phyloP scores from a whole-genome alignment of 148 eudicot genomes.

The Vaccinium myrtillus region DNA sequence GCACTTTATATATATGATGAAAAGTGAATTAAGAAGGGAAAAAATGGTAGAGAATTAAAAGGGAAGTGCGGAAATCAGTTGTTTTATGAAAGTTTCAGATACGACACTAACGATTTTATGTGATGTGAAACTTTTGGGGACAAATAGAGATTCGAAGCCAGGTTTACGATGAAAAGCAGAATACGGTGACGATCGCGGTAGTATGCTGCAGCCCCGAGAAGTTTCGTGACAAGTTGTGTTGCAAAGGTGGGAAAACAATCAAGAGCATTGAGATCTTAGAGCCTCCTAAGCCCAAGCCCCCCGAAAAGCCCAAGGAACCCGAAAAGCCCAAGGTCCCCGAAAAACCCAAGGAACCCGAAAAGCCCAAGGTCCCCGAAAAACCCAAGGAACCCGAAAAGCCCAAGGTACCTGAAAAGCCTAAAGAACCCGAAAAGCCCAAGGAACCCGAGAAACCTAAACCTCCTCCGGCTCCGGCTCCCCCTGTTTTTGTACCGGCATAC shows the following conservation, averaged over 20 bases:
- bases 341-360: slow-evolving; percentile 25
- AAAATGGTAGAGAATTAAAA: neutral
- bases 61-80: neutral
- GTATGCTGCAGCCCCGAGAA: slow-evolving; percentile 82
- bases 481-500: neutral
- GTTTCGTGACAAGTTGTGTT: slow-evolving; percentile 68
- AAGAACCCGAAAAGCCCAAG: slow-evolving; percentile 31
- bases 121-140: slow-evolving; percentile 17
- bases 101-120: neutral
- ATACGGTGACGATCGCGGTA: slow-evolving; percentile 69
- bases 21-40: neutral
- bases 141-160: slow-evolving; percentile 75
- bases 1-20: neutral
- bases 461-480: neutral
- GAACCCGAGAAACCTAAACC: neutral
- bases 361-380: neutral
- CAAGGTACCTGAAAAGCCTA: no score
- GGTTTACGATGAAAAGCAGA: slow-evolving; percentile 60
- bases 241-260: slow-evolving; percentile 61
- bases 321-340: slow-evolving; percentile 10
- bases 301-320: slow-evolving; percentile 15
- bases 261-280: slow-evolving; percentile 56
- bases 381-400: no score
- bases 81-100: neutral
- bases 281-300: slow-evolving; percentile 27